phyloP scores from a whole-genome alignment of 2,329 filamentous ascomycete genomes.

The Sporothrix humicola region DNA sequence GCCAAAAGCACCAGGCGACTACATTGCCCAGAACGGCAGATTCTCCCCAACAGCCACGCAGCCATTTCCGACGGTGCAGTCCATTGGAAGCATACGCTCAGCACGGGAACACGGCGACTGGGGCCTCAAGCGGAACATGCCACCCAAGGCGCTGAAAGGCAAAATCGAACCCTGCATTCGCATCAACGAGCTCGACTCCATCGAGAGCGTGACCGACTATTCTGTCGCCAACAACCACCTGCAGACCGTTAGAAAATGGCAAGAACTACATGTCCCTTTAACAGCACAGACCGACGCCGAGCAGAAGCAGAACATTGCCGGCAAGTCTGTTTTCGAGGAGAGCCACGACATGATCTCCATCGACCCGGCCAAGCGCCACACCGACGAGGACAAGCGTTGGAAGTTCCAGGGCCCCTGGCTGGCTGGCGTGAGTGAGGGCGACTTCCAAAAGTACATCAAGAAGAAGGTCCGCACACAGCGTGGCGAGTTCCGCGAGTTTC shows the following conservation, averaged over 20 bases:
- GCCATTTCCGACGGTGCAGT: conserved; percentile 79
- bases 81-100: conserved; percentile 76
- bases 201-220: conserved; percentile 89
- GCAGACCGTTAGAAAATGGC: conserved; percentile 81
- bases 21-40: conserved; percentile 51
- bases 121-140: conserved; percentile 87
- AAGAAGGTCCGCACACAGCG: conserved; percentile 61
- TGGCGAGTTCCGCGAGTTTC: conserved; percentile 59
- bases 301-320: conserved; percentile 40
- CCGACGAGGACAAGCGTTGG: conserved; percentile 61
- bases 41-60: conserved; percentile 72
- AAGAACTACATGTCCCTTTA: conserved; percentile 78
- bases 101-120: conserved; percentile 83
- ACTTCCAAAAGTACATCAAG: conserved; percentile 62
- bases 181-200: conserved; percentile 78
- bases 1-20: conserved; percentile 60
- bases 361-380: conserved; percentile 43
- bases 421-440: conserved; percentile 64
- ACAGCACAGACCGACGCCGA: conserved; percentile 38
- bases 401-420: conserved; percentile 72
- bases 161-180: conserved; percentile 77
- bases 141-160: conserved; percentile 73
- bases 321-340: conserved; percentile 65
- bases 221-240: conserved; percentile 81
- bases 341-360: conserved; percentile 59